A percentile compares a stretch with the other conserved stretches of the same genome.
These are phyloP conservation scores for Vigna angularis DNA, from an alignment of 306 rosid species.

Conservation along the genomic window DNA sequence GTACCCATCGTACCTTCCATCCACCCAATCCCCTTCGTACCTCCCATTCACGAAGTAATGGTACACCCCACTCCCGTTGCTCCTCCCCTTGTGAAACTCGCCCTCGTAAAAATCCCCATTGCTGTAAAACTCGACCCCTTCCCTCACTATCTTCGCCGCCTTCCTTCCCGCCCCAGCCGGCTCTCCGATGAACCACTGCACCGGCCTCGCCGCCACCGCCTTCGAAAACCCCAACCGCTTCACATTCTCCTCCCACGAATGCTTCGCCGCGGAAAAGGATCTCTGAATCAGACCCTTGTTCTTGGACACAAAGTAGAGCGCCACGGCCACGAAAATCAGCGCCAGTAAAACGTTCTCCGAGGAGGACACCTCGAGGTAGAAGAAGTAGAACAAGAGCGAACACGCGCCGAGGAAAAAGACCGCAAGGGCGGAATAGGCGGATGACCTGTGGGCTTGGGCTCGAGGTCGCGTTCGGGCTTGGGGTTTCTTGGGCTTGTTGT, in stretches of 20 bases:
- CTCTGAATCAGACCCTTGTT: conserved; percentile 69
- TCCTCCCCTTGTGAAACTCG: conserved; percentile 80
- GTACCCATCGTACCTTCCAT: conserved; percentile 88
- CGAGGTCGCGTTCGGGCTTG: not conserved
- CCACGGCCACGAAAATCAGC: conserved; percentile 78
- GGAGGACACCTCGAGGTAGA: conserved; percentile 59
- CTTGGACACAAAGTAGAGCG: conserved; percentile 71
- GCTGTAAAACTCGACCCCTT: conserved; percentile 95
- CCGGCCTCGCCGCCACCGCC: conserved; percentile 57
- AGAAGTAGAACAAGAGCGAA: conserved; percentile 55
- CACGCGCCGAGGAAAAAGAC: conserved; percentile 49
- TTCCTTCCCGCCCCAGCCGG: not conserved
- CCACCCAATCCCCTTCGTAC: conserved; percentile 97
- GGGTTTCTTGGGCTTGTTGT: conserved; percentile 47
- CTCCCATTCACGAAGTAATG: conserved; percentile 87
- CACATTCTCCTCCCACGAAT: conserved; percentile 67
- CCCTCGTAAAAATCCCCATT: conserved; percentile 98
- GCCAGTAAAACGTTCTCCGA: conserved; percentile 84
- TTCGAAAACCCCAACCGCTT: conserved; percentile 58
- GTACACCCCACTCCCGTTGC: conserved; percentile 96
- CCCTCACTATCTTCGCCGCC: conserved; percentile 56
- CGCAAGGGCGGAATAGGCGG: not conserved
- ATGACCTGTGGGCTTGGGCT: not conserved
- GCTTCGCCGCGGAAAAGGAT: conserved; percentile 55
- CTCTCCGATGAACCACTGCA: conserved; percentile 93